Percentiles rank a stretch among this genome's conserved stretches.
phyloP scores from a whole-genome alignment of 192 early-diverging fungal genomes.

The Mortierella claussenii region DNA sequence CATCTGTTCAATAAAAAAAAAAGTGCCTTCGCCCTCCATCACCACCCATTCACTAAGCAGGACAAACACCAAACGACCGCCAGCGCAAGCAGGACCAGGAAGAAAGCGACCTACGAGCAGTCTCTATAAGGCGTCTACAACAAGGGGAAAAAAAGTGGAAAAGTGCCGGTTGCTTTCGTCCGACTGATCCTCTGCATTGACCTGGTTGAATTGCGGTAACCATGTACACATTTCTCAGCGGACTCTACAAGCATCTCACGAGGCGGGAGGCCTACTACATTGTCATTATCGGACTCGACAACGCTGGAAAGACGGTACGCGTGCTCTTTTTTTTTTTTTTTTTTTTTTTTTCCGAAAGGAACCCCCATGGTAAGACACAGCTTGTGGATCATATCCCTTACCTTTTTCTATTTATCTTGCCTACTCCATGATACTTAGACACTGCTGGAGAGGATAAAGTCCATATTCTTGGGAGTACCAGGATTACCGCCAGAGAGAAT shows the following conservation, averaged over 20 bases:
- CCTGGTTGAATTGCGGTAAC: too few species aligned
- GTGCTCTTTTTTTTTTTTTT: slow-evolving; percentile 2
- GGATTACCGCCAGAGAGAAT: slow-evolving; percentile 91
- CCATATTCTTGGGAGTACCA: slow-evolving; percentile 74
- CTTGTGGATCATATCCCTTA: background rate
- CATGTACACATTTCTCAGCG: slow-evolving; percentile 95
- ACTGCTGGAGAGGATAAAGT: slow-evolving; percentile 91
- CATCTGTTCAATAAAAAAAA: too few species aligned
- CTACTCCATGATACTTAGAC: slow-evolving; percentile 62
- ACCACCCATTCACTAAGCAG: too few species aligned
- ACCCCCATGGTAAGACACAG: background rate
- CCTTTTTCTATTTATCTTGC: background rate
- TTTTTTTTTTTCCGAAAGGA: background rate
- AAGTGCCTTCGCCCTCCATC: too few species aligned
- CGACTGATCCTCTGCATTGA: too few species aligned
- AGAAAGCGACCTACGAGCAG: too few species aligned
- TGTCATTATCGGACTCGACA: slow-evolving; percentile 96
- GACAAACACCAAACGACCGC: too few species aligned
- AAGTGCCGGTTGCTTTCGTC: too few species aligned
- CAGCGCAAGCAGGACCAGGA: too few species aligned
- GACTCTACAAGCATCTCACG: slow-evolving; percentile 90
- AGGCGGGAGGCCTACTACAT: slow-evolving; percentile 93
- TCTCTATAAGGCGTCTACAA: too few species aligned
- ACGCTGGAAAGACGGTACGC: slow-evolving; percentile 94
- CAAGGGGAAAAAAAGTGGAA: background rate